phyloP scores from a whole-genome alignment of 805 yeast genomes.

The Wickerhamomyces canadensis region DNA sequence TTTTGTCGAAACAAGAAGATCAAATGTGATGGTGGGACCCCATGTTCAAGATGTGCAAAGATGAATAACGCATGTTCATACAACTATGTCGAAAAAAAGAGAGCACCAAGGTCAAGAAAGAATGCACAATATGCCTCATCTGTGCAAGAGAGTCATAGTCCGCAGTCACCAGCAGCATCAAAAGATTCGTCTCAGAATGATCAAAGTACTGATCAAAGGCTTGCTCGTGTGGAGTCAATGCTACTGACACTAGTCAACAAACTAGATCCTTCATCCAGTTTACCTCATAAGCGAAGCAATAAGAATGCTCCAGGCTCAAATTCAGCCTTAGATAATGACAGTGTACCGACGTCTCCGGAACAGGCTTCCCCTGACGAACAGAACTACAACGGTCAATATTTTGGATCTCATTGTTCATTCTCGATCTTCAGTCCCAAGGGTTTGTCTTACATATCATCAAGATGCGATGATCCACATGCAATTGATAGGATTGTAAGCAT shows the following conservation, averaged over 20 bases:
- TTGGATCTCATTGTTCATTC: slow-evolving; percentile 27
- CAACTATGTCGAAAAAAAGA: slow-evolving; percentile 57
- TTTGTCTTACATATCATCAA: slow-evolving; percentile 29
- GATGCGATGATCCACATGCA: slow-evolving; percentile 1
- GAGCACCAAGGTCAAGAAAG: slow-evolving; percentile 12
- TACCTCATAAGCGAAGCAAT: neutral
- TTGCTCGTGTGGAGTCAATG: slow-evolving; percentile 3
- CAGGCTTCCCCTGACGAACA: slow-evolving; percentile 6
- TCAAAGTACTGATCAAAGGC: neutral
- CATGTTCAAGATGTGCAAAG: slow-evolving; percentile 78
- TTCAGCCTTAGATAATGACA: no score
- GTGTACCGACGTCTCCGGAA: no score
- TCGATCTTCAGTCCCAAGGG: slow-evolving; percentile 35
- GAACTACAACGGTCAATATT: slow-evolving; percentile 10
- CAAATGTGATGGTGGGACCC: slow-evolving; percentile 73
- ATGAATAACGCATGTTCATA: slow-evolving; percentile 76
- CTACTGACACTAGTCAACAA: slow-evolving; percentile 1
- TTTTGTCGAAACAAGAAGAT: slow-evolving; percentile 61
- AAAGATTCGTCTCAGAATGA: neutral
- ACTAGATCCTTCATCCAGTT: neutral
- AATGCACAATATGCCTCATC: neutral
- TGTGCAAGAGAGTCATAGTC: no score
- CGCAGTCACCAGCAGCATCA: slow-evolving; percentile 18
- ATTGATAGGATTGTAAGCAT: slow-evolving; percentile 2
- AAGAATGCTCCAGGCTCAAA: neutral